phyloP scores from a whole-genome alignment of 768 basidiomycete species.

The Austroboletus eburneus region DNA sequence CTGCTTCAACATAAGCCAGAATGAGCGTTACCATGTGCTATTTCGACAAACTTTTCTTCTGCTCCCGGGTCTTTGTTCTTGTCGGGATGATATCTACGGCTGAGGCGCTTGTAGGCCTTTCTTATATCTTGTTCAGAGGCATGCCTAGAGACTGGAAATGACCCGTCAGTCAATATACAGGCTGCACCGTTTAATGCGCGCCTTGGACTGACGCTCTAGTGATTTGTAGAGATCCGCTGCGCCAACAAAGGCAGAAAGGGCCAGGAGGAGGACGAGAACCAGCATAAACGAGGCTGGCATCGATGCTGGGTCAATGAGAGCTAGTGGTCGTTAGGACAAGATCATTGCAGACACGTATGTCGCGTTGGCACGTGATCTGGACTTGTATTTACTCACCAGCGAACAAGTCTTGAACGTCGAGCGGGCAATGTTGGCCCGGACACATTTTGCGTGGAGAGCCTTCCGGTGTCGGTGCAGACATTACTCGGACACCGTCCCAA shows the following conservation, averaged over 20 bases:
- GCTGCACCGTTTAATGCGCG: conserved; percentile 22
- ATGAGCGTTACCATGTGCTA: conserved; percentile 69
- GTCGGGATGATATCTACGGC: conserved; percentile 90
- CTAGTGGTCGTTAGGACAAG: not conserved
- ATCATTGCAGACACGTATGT: conserved; percentile 28
- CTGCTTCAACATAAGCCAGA: not conserved
- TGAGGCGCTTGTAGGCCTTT: conserved; percentile 87
- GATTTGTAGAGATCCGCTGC: conserved; percentile 81
- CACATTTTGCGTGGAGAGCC: conserved; percentile 2
- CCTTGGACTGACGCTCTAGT: conserved; percentile 65
- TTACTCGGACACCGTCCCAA: conserved; percentile 17
- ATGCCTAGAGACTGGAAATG: conserved; percentile 54
- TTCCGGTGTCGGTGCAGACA: conserved; percentile 10
- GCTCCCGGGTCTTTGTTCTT: conserved; percentile 86
- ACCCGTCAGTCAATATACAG: conserved; percentile 21
- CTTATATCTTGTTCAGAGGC: conserved; percentile 88
- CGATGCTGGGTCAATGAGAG: conserved; percentile 1
- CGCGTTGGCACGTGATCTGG: conserved; percentile 24
- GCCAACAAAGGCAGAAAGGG: conserved; percentile 28
- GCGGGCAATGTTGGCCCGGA: conserved; percentile 17
- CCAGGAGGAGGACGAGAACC: conserved; percentile 28
- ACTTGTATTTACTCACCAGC: not conserved
- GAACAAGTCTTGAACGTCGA: not conserved
- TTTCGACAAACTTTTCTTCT: conserved; percentile 84
- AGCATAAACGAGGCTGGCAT: conserved; percentile 27